Evolutionary conservation across 495 filamentous ascomycete genomes (phyloP), one percentile per base, ranked within the genome.

Genomic region (Neurospora pannonica): DNA sequence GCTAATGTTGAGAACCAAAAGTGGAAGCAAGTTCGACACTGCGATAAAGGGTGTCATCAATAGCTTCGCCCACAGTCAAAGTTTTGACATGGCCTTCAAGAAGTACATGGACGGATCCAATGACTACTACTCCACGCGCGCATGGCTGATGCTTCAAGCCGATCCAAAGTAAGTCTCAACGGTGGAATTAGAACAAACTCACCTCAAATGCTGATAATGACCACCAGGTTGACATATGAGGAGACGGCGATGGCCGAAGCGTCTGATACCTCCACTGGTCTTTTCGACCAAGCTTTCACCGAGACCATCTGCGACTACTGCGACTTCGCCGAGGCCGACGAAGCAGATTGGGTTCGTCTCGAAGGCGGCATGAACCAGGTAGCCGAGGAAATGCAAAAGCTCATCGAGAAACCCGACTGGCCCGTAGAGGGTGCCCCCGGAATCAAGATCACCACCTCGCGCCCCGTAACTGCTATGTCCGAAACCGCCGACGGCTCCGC

Each of bases 271-370:
- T 76, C 80, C 31, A 82, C 80, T 5, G 77, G 77, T 13, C 76
- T 78, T 6, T 84, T 82, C 71, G 82, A 85, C 71, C 77, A 82
- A 70, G 78, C 81, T n/a, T 78, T 81, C 21, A 76, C 71, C 31
- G 83, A 85, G 75, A 76, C 73, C 4, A 74, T 84, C 24, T 73
- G 80, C 34, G 83, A 84, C 72, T 77, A 74, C 34, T 69, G 81
- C 71, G 82, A 82, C 72, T 84, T 84, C 37, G 71, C 72, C 0
- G 38, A 5, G 5, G 69, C 62, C 34, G 28, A 37, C 5, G 9
- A 15, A 0, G 36, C 13, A 0, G 11, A 36, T 54, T 73, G 77
- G 74, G 36, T 1, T 2, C 74, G 74, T 15, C 40, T 75, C 31
- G 71, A 75, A 9, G 54, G 46, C 1, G 74, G 74, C 37, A 72